Evolutionary conservation across 2,329 filamentous ascomycete species (phyloP), one percentile per base, ranked within the genome.

Genomic region (Aspergillus melleus): DNA sequence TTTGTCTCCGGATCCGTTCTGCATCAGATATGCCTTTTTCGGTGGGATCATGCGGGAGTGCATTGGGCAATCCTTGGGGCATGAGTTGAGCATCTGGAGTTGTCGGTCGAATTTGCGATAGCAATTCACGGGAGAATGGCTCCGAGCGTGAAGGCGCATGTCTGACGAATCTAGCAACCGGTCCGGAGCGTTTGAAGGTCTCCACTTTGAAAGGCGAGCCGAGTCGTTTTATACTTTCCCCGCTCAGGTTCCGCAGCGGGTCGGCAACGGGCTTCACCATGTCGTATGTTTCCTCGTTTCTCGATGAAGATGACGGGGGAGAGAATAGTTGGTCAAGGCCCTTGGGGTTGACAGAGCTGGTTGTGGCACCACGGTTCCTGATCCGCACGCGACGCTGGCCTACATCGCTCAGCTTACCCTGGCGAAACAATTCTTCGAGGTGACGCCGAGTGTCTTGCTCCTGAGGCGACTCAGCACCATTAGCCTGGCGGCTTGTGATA

Each of bases 291-390:
- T 69, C 69, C 30, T 71, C 68, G 22, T 66, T 59, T 55, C 68
- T 64, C 57, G 68, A 69, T 20, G 65, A 69, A 42, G 70, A 75
- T 1, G 76, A 76, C 10, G 80, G 80, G 6, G 83, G 83, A 4
- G 80, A 82, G 67, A 87, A 86, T 4, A 87, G 75, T 58, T 81
- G 79, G 49, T 84, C 78, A 36, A 87, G 76, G 55, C 81, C 80
- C 54, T 80, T 77, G 29, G 79, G 79, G 62, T 79, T 79, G 60
- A 85, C 81, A 55, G 85, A 83, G 53, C 85, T 83, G 24, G 84
- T 79, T 51, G 85, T 88, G 66, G 86, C 87, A 57, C 86, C 86
- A 49, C 86, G 83, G 65, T 82, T 86, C 46, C 86, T 82, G 36
- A 86, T 81, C 26, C 86, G 83, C 11, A 86, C 80, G 30, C 84